Conservation (phyloP, 1,139 yeast species). For the Saccharomycopsis hybrid region DNA sequence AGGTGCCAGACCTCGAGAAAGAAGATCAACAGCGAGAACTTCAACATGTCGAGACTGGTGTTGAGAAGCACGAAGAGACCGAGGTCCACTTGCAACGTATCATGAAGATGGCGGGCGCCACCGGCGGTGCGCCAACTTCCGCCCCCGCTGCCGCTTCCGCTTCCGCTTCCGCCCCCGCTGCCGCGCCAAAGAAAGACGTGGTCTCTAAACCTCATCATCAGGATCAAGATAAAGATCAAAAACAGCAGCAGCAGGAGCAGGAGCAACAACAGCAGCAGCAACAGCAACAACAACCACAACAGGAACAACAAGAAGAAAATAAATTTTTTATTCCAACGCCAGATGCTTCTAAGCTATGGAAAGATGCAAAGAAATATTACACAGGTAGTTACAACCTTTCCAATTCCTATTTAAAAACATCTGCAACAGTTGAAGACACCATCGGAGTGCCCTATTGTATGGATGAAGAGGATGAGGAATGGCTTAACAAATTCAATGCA, state of each 20-base stretch:
- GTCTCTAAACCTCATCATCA: no score
- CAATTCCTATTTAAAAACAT: conserved; percentile 73
- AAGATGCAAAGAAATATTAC: conserved; percentile 68
- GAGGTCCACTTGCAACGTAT: conserved; percentile 95
- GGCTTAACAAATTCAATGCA: conserved; percentile 41
- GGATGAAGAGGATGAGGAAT: conserved; percentile 84
- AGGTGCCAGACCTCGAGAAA: conserved; percentile 72
- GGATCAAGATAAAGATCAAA: no score
- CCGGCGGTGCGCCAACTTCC: no score
- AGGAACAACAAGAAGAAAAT: no score
- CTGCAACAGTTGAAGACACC: conserved; percentile 94
- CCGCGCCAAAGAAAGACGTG: conserved; percentile 27
- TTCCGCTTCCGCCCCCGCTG: not conserved
- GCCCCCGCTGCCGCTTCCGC: not conserved
- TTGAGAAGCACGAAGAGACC: conserved; percentile 95
- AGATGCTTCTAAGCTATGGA: conserved; percentile 83
- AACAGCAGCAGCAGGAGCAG: no score
- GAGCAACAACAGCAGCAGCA: no score
- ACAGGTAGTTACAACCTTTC: conserved; percentile 65
- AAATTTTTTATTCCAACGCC: conserved; percentile 87
- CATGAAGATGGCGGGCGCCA: conserved; percentile 35
- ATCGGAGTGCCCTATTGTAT: conserved; percentile 79
- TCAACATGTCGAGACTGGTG: conserved; percentile 94
- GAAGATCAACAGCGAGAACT: conserved; percentile 76
- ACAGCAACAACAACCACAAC: no score